Base-by-base conservation (phyloP, 2,329 filamentous ascomycete species). In the Thelonectria rubi region DNA sequence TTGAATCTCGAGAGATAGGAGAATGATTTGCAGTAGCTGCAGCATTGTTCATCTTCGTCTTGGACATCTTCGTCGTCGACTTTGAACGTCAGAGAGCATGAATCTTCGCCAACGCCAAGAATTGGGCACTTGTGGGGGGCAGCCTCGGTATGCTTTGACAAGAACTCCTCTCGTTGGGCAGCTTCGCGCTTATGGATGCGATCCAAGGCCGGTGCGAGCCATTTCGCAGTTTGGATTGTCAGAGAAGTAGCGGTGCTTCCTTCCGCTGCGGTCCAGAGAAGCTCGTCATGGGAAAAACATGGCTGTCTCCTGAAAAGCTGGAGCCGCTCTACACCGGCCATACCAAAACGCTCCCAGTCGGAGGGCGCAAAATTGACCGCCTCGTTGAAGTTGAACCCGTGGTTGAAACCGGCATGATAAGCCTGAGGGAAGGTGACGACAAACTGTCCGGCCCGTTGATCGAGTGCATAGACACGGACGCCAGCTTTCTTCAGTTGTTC, bases 341-440 rank as follows among this genome's bases (percentile, higher is more conserved):
- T 88, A 2, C 95, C 95, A 73, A 89, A 96, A 0, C 93, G 93
- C 72, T 99, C 95, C 95, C 95, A 99, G 71, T 99, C 95, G 26
- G 83, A 84, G 0, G 95, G 95, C 0, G 95, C 95, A 78, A 99
- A 99, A 74, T 99, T 99, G 69, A 99, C 95, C 5, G 95, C 95
- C 76, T 99, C 95, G 70, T 99, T 99, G 78, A 97, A 97, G 74
- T 99, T 99, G 81, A 99, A 99, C 0, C 91, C 95, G 71, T 99
- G 95, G 72, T 99, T 99, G 80, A 99, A 99, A 0, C 95, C 95
- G 6, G 95, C 94, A 75, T 99, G 95, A 71, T 98, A 99, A 0
- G 95, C 95, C 75, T 97, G 92, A 0, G 95, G 95, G 71, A 97
- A 99, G 0, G 95, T 99, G 65, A 99, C 89, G 65, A 99, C 94